Conservation (phyloP, 108 stramenopile genomes). For the Cyclotella kingstonii region DNA sequence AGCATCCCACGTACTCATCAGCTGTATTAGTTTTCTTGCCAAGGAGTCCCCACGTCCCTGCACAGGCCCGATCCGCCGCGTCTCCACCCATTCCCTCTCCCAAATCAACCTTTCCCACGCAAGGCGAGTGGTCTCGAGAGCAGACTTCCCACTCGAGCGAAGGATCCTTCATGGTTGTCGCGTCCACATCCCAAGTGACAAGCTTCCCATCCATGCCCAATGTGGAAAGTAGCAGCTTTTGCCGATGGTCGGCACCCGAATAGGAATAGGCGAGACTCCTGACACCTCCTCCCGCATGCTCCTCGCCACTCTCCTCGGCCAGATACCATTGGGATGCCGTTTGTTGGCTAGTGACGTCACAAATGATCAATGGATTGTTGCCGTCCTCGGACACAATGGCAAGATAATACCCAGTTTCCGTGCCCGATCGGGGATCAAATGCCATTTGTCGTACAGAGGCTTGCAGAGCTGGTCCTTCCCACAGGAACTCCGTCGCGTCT, state of each 20-base stretch:
- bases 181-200: slow-evolving; percentile 53
- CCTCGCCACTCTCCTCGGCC: slow-evolving; percentile 39
- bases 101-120: slow-evolving; percentile 47
- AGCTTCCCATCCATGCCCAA: slow-evolving; percentile 70
- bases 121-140: slow-evolving; percentile 21
- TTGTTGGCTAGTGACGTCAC: slow-evolving; percentile 36
- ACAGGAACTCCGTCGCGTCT: slow-evolving; percentile 6
- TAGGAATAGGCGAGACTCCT: slow-evolving; percentile 45
- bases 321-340: slow-evolving; percentile 25
- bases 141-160: slow-evolving; percentile 37
- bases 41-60: slow-evolving; percentile 15
- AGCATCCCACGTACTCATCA: slow-evolving; percentile 6
- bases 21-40: not conserved
- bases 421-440: slow-evolving; percentile 45
- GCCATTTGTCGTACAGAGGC: slow-evolving; percentile 60
- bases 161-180: slow-evolving; percentile 19
- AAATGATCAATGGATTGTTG: slow-evolving; percentile 46
- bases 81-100: slow-evolving; percentile 59
- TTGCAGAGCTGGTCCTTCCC: slow-evolving; percentile 54
- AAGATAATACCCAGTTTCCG: slow-evolving; percentile 27
- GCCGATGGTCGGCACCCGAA: not conserved
- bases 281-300: slow-evolving; percentile 47
- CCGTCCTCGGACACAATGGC: slow-evolving; percentile 60
- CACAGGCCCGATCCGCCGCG: slow-evolving; percentile 57
- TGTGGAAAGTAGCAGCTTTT: slow-evolving; percentile 38